phyloP scores from a whole-genome alignment of 2,329 filamentous ascomycete genomes.

The Colletotrichum somersetense region DNA sequence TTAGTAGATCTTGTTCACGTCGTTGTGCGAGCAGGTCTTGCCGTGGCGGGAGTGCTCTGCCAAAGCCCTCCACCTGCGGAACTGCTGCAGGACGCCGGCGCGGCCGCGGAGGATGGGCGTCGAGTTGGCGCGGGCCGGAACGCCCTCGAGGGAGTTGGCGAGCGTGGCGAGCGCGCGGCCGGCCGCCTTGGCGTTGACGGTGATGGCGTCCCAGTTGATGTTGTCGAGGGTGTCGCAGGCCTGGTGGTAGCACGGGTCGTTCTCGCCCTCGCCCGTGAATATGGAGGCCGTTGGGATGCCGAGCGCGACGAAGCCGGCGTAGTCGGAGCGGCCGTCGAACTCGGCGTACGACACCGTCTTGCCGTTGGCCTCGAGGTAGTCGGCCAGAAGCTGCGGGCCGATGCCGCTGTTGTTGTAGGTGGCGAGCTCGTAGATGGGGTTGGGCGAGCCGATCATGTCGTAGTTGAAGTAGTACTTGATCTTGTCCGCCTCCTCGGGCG shows the following conservation, averaged over 20 bases:
- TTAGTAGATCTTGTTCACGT: constrained; percentile 35
- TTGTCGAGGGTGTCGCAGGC: constrained; percentile 56
- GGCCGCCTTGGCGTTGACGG: constrained; percentile 58
- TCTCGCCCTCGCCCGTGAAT: constrained; percentile 55
- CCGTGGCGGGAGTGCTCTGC: constrained; percentile 35
- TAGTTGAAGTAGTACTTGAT: constrained; percentile 78
- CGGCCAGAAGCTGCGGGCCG: constrained; percentile 52
- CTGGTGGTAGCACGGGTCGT: constrained; percentile 55
- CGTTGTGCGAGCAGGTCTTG: constrained; percentile 40
- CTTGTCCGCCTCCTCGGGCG: constrained; percentile 59
- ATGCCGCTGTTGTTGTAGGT: constrained; percentile 55
- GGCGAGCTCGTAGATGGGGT: constrained; percentile 50
- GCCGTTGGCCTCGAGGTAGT: constrained; percentile 52
- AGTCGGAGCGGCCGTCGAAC: constrained; percentile 55
- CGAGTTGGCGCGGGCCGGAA: constrained; percentile 49
- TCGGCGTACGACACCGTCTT: constrained; percentile 49
- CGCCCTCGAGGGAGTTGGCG: constrained; percentile 52
- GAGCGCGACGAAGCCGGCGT: constrained; percentile 54
- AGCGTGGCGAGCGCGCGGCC: constrained; percentile 62
- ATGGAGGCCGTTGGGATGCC: constrained; percentile 57
- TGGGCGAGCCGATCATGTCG: constrained; percentile 72
- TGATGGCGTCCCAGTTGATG: constrained; percentile 55
- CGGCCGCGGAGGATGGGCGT: constrained; percentile 45
- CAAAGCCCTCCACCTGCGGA: constrained; percentile 29
- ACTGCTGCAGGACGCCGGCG: constrained; percentile 32